phyloP scores from a whole-genome alignment of 768 basidiomycete species.

The Russula brevipes region DNA sequence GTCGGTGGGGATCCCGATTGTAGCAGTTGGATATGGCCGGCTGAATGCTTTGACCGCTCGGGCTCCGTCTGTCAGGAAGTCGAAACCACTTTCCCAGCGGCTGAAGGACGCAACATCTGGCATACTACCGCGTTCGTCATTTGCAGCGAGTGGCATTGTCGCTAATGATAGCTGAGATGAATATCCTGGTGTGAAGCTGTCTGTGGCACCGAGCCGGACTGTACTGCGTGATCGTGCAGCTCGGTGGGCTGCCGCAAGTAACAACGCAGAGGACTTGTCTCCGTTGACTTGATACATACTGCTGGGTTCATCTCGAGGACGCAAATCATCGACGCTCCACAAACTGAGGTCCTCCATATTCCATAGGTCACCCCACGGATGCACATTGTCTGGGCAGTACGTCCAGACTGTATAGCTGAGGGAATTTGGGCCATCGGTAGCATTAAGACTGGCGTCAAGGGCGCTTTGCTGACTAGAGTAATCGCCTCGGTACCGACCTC shows the following conservation, averaged over 20 bases:
- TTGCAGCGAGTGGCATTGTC: constrained; percentile 30
- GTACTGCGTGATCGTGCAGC: constrained; percentile 14
- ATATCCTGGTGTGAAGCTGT: constrained; percentile 21
- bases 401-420: constrained; percentile 86
- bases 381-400: constrained; percentile 75
- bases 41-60: constrained; percentile 80
- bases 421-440: constrained; percentile 66
- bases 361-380: constrained; percentile 95
- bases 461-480: constrained; percentile 74
- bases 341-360: constrained; percentile 92
- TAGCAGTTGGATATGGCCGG: constrained; percentile 74
- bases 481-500: constrained; percentile 66
- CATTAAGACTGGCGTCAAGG: constrained; percentile 80
- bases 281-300: constrained; percentile 29
- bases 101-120: constrained; percentile 29
- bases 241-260: constrained; percentile 33
- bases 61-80: constrained; percentile 80
- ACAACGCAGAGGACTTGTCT: constrained; percentile 38
- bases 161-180: constrained; percentile 37
- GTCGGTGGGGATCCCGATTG: constrained; percentile 60
- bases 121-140: constrained; percentile 18
- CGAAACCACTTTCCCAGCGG: constrained; percentile 50
- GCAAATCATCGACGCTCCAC: constrained; percentile 74
- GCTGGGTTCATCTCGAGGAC: constrained; percentile 27
- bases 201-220: not conserved